These are phyloP conservation scores for Phytophthora pinifolia DNA, from an alignment of 352 stramenopile genomes.

Conservation along the genomic window DNA sequence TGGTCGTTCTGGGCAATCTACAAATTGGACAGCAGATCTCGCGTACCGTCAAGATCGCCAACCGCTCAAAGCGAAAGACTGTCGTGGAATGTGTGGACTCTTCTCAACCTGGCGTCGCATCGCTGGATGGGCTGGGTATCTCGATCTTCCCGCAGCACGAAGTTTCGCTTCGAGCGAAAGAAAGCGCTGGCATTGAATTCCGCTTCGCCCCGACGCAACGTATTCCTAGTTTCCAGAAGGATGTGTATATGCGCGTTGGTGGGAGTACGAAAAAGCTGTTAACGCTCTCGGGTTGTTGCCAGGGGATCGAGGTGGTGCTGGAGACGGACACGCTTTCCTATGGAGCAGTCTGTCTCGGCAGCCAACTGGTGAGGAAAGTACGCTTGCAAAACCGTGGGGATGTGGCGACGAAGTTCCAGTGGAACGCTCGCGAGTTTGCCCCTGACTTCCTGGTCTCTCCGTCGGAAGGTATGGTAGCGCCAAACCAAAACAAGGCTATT, in stretches of 20 bases:
- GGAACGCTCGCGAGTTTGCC: conserved; percentile 72
- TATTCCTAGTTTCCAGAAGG: conserved; percentile 59
- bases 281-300: conserved; percentile 81
- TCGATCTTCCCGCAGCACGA: conserved; percentile 65
- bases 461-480: conserved; percentile 74
- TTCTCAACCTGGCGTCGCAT: conserved; percentile 22
- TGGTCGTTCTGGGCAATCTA: conserved; percentile 80
- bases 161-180: conserved; percentile 71
- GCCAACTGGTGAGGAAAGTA: conserved; percentile 80
- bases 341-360: conserved; percentile 88
- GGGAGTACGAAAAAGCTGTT: conserved; percentile 77
- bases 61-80: conserved; percentile 82
- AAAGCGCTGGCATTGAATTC: conserved; percentile 76
- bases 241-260: conserved; percentile 62
- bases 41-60: conserved; percentile 81
- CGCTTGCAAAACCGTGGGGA: conserved; percentile 92
- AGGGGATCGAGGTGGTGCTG: conserved; percentile 90
- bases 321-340: conserved; percentile 91
- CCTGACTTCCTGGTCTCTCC: conserved; percentile 85
- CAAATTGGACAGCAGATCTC: conserved; percentile 77
- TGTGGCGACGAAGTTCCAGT: conserved; percentile 87
- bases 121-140: conserved; percentile 53
- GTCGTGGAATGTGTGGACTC: conserved; percentile 55
- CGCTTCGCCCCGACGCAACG: conserved; percentile 73
- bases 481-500: conserved; percentile 86